These are phyloP conservation scores for Tremellales sp. DNA, from an alignment of 1,284 basidiomycete species.

Conservation along the genomic window DNA sequence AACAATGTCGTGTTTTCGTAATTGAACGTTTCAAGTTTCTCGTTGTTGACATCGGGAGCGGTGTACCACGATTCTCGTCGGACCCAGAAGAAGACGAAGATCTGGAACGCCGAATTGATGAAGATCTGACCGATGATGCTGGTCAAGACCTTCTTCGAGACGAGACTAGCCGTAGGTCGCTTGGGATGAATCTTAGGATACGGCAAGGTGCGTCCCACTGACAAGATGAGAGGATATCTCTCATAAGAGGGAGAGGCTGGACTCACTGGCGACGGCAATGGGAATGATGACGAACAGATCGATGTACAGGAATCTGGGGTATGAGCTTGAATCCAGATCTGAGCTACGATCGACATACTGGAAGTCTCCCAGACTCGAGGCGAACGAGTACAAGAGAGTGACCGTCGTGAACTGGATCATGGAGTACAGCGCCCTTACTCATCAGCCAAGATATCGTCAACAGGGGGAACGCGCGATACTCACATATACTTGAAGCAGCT, in stretches of 20 bases:
- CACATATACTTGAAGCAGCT: conserved; percentile 99
- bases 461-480: conserved; percentile 43
- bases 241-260: neutral
- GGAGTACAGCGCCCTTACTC: conserved; percentile 48
- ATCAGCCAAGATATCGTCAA: conserved; percentile 54
- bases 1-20: conserved; percentile 93
- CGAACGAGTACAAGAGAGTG: conserved; percentile 85
- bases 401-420: conserved; percentile 62
- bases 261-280: conserved; percentile 86
- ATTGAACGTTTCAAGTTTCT: conserved; percentile 83
- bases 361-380: conserved; percentile 93
- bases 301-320: conserved; percentile 75
- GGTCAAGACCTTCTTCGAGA: conserved; percentile 91
- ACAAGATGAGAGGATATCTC: conserved; percentile 3
- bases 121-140: conserved; percentile 92
- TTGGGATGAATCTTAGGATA: conserved; percentile 82
- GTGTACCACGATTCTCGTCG: conserved; percentile 74
- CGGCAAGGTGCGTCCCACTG: conserved; percentile 93
- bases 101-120: conserved; percentile 77
- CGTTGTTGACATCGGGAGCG: conserved; percentile 60
- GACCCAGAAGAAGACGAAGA: conserved; percentile 87
- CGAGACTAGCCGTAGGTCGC: conserved; percentile 90
- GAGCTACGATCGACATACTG: conserved; percentile 55
- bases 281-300: conserved; percentile 97
- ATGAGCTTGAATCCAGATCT: neutral